These are phyloP conservation scores for Naganishia sp. DNA, from an alignment of 1,284 basidiomycete species.

Conservation along the genomic window DNA sequence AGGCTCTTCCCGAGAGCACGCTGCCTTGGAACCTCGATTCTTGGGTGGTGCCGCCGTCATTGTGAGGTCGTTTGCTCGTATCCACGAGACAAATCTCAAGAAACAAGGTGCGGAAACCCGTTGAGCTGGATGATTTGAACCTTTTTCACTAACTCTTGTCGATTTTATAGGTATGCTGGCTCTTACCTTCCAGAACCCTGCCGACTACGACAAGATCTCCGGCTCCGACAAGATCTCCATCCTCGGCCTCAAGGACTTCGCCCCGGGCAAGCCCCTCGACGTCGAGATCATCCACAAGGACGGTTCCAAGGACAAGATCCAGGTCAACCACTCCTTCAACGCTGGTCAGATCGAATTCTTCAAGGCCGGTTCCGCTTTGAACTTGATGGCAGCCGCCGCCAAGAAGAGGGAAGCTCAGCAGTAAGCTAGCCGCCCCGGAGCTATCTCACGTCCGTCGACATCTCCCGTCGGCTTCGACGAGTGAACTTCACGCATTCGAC, in stretches of 20 bases:
- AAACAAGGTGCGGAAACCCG: conserved; percentile 53
- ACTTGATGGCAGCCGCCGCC: conserved; percentile 50
- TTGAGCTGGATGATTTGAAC: neutral
- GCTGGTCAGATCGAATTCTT: conserved; percentile 91
- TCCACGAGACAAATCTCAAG: conserved; percentile 96
- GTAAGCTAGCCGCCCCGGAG: conserved; percentile 7
- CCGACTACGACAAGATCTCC: conserved; percentile 85
- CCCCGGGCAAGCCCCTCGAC: conserved; percentile 83
- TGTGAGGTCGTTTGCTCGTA: conserved; percentile 91
- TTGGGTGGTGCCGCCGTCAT: conserved; percentile 95
- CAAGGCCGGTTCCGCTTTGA: conserved; percentile 73
- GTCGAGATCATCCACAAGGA: conserved; percentile 78
- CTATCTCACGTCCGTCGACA: neutral
- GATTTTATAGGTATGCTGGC: conserved; percentile 63
- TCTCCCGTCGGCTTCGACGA: neutral
- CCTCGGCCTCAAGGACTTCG: conserved; percentile 76
- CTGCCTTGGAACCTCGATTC: conserved; percentile 95
- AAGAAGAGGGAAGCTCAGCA: conserved; percentile 29
- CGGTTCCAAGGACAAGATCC: conserved; percentile 66
- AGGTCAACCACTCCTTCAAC: conserved; percentile 49
- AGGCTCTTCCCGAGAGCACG: conserved; percentile 96
- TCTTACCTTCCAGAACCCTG: conserved; percentile 69
- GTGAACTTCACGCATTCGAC: conserved; percentile 8
- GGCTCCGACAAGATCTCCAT: conserved; percentile 83
- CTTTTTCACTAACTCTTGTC: neutral